These are phyloP conservation scores for Striga hermonthica DNA, from an alignment of 305 asterid genomes.

Conservation along the genomic window DNA sequence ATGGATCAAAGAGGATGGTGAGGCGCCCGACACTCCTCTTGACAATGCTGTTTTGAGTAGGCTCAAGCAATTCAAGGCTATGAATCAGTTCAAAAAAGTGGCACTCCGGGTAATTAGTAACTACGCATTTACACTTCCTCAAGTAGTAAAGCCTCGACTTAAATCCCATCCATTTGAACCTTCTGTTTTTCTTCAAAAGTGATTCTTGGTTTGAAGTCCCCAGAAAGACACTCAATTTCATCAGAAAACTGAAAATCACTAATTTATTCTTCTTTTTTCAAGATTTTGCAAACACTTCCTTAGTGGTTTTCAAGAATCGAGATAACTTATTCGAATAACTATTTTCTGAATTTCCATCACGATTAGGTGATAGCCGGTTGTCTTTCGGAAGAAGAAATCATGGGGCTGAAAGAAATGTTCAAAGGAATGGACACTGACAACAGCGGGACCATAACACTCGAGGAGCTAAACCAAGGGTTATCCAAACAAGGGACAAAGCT, in stretches of 20 bases:
- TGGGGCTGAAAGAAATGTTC: slow-evolving; percentile 69
- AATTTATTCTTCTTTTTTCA: not conserved
- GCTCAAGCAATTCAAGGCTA: slow-evolving; percentile 67
- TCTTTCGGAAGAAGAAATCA: slow-evolving; percentile 63
- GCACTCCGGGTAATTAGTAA: slow-evolving; percentile 50
- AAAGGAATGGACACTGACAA: slow-evolving; percentile 60
- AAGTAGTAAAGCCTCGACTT: not conserved
- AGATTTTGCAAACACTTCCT: not conserved
- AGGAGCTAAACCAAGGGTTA: slow-evolving; percentile 61
- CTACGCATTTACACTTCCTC: not conserved
- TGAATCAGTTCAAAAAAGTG: slow-evolving; percentile 65
- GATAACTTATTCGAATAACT: not conserved
- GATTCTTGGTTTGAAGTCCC: no score
- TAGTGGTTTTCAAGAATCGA: not conserved
- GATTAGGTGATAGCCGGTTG: slow-evolving; percentile 62
- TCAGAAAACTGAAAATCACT: not conserved
- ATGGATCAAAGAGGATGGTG: slow-evolving; percentile 76
- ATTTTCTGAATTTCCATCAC: not conserved
- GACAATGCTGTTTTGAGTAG: slow-evolving; percentile 60
- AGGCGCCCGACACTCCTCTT: slow-evolving; percentile 65
- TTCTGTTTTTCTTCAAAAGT: not conserved
- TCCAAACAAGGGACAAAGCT: slow-evolving; percentile 57
- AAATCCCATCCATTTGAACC: not conserved
- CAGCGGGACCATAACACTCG: slow-evolving; percentile 64
- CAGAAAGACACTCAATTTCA: no score